Conservation (phyloP, 257 asterid genomes). For the Solanum dulcamara region DNA sequence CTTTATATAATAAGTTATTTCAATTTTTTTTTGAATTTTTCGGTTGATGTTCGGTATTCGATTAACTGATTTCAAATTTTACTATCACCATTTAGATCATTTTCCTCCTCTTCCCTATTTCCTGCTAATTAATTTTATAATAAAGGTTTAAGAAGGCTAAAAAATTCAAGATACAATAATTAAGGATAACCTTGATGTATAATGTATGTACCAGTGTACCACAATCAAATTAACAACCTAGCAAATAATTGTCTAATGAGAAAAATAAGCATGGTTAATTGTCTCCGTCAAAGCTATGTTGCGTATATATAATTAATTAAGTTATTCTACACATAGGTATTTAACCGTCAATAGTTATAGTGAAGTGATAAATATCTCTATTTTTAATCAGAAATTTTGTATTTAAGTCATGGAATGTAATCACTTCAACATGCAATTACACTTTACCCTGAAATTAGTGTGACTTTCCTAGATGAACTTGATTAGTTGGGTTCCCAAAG, state of each 20-base stretch:
- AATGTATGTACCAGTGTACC: neutral
- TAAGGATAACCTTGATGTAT: neutral
- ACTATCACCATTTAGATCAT: neutral
- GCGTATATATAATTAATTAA: neutral
- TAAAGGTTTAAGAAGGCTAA: neutral
- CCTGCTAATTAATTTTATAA: neutral
- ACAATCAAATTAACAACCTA: neutral
- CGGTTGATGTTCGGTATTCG: too few relatives aligned
- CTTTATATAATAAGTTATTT: neutral
- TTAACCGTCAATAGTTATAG: neutral
- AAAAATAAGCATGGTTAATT: neutral
- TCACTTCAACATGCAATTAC: neutral
- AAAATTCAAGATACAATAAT: neutral
- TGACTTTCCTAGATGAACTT: neutral
- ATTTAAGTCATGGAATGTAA: neutral
- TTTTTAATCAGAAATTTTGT: neutral
- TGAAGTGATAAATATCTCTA: neutral
- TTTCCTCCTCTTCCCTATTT: neutral
- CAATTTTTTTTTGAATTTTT: too few relatives aligned
- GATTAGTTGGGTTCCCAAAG: neutral
- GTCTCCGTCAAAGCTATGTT: neutral
- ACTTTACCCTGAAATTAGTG: neutral
- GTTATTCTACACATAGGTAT: neutral
- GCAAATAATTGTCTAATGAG: neutral
- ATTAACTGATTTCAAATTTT: neutral